A percentile compares a stretch with the other conserved stretches of the same genome.
These are phyloP conservation scores for Liquidambar formosana DNA, from an alignment of 164 flowering plant species.

Conservation along the genomic window DNA sequence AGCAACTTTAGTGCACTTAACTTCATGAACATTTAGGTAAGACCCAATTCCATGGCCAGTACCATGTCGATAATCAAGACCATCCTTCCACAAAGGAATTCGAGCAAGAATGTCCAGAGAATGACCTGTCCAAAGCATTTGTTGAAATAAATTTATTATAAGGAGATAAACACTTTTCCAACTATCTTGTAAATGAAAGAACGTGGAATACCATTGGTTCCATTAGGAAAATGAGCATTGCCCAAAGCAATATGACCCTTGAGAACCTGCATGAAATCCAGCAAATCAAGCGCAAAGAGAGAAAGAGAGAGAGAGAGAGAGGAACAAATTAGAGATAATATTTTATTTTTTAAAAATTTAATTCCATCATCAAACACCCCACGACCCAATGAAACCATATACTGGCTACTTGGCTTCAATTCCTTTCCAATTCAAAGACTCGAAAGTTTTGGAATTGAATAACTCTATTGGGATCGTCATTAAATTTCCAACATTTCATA, in stretches of 20 bases:
- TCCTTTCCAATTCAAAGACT: no score
- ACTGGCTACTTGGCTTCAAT: no score
- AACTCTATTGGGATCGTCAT: no score
- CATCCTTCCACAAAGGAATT: slow-evolving; percentile 85
- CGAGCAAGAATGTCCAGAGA: slow-evolving; percentile 93
- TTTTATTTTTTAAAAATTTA: no score
- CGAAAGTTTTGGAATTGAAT: no score
- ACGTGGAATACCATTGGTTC: slow-evolving; percentile 87
- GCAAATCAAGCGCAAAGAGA: slow-evolving; percentile 11
- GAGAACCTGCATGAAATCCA: slow-evolving; percentile 63
- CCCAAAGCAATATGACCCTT: slow-evolving; percentile 93
- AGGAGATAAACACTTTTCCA: background rate
- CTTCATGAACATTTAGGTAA: slow-evolving; percentile 95
- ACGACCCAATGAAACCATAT: background rate
- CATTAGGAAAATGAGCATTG: slow-evolving; percentile 87
- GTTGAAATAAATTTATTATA: background rate
- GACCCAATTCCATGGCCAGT: slow-evolving; percentile 99
- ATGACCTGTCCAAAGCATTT: slow-evolving; percentile 52
- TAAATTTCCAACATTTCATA: no score
- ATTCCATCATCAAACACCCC: no score
- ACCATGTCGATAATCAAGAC: slow-evolving; percentile 99
- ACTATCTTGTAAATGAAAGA: no score
- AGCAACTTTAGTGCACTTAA: slow-evolving; percentile 28
- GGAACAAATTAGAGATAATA: no score
- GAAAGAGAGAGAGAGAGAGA: no score